phyloP scores from a whole-genome alignment of 1,284 basidiomycete genomes.

The Pseudozyma flocculosa region DNA sequence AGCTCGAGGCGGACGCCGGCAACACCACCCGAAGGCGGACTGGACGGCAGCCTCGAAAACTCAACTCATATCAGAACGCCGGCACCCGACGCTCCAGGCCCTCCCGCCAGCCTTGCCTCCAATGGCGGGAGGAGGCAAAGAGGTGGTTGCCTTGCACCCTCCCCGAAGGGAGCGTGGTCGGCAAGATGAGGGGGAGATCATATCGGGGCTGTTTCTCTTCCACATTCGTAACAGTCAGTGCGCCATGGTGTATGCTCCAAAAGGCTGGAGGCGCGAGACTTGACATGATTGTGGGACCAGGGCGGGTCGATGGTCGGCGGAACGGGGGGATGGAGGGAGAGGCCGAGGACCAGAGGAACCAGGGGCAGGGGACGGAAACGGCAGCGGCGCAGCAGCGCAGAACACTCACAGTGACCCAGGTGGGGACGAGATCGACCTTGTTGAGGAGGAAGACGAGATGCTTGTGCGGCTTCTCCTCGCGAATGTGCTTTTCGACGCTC shows the following conservation, averaged over 20 bases:
- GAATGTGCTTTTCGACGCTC: slow-evolving; percentile 88
- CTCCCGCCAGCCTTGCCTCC: slow-evolving; percentile 52
- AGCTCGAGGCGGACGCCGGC: slow-evolving; percentile 27
- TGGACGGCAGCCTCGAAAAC: slow-evolving; percentile 26
- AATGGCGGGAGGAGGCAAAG: slow-evolving; percentile 57
- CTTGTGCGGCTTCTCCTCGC: slow-evolving; percentile 96
- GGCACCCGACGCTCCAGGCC: slow-evolving; percentile 41
- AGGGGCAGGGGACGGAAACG: slow-evolving; percentile 4
- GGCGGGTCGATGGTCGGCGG: slow-evolving; percentile 6
- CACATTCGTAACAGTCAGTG: slow-evolving; percentile 66
- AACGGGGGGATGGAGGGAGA: slow-evolving; percentile 5
- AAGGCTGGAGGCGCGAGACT: slow-evolving; percentile 45
- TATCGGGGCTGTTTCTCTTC: slow-evolving; percentile 63
- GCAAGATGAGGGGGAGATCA: slow-evolving; percentile 58
- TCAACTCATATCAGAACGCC: slow-evolving; percentile 53
- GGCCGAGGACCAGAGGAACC: background rate
- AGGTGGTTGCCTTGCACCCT: slow-evolving; percentile 41
- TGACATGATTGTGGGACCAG: slow-evolving; percentile 56
- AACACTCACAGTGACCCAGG: slow-evolving; percentile 90
- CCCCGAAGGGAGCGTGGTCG: slow-evolving; percentile 53
- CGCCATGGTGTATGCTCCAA: slow-evolving; percentile 36
- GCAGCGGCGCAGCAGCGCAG: background rate
- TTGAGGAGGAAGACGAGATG: slow-evolving; percentile 95
- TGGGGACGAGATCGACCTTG: slow-evolving; percentile 97
- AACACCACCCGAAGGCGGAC: background rate